Conservation (phyloP, 129 eudicot species). For the Glebionis coronaria region DNA sequence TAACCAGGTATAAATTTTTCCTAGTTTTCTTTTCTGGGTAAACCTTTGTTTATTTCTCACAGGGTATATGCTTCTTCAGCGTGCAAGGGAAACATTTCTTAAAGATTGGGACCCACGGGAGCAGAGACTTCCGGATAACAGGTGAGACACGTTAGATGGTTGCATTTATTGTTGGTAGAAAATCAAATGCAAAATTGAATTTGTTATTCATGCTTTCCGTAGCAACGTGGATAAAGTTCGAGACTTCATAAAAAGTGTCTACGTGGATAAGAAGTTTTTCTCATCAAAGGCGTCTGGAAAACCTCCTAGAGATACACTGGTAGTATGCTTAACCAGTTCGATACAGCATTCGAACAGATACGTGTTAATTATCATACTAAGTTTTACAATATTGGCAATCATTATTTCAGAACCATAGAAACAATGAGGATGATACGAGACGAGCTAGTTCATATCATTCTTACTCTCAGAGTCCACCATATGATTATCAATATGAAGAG, state of each 20-base stretch:
- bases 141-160: slow-evolving; percentile 38
- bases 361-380: slow-evolving; percentile 16
- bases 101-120: slow-evolving; percentile 81
- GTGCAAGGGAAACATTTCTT: slow-evolving; percentile 86
- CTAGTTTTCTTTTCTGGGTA: slow-evolving; percentile 5
- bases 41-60: slow-evolving; percentile 27
- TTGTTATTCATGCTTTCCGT: slow-evolving; percentile 26
- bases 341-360: not conserved
- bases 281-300: slow-evolving; percentile 59
- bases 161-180: slow-evolving; percentile 2
- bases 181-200: not conserved
- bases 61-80: slow-evolving; percentile 40
- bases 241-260: slow-evolving; percentile 77
- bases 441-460: slow-evolving; percentile 98
- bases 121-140: slow-evolving; percentile 76
- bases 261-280: slow-evolving; percentile 68
- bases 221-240: slow-evolving; percentile 87
- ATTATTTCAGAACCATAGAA: slow-evolving; percentile 50
- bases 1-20: slow-evolving; percentile 58
- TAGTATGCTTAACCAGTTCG: slow-evolving; percentile 15
- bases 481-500: slow-evolving; percentile 97
- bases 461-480: slow-evolving; percentile 98
- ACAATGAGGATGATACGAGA: slow-evolving; percentile 73
- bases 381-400: slow-evolving; percentile 1
- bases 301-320: slow-evolving; percentile 86